A percentile compares a stretch with the other conserved stretches of the same genome.
These are phyloP conservation scores for Dactylorhiza incarnata DNA, from an alignment of 106 monocot genomes.

Conservation along the genomic window DNA sequence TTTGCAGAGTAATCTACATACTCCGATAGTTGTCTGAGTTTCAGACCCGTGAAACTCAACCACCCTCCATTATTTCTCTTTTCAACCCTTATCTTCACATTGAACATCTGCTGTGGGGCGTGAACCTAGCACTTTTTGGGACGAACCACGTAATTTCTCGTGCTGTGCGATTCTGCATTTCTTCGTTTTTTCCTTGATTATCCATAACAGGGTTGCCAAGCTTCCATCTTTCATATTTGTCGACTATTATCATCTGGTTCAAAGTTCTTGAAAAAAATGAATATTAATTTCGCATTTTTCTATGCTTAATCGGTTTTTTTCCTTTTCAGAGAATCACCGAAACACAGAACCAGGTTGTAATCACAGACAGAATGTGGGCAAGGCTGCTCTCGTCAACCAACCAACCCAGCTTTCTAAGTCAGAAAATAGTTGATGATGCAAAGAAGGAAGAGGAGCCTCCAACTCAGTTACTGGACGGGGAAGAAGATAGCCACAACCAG, in stretches of 20 bases:
- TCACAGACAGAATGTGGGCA: conserved; percentile 74
- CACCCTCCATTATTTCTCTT: too few species aligned
- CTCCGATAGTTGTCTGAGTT: too few species aligned
- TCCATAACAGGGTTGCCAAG: too few species aligned
- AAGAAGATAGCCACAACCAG: not conserved
- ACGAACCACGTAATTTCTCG: too few species aligned
- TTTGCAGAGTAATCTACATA: too few species aligned
- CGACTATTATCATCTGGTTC: not conserved
- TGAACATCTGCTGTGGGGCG: too few species aligned
- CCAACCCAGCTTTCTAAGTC: conserved; percentile 51
- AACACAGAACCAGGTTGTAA: conserved; percentile 54
- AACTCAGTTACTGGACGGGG: conserved; percentile 13
- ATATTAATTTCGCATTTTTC: not conserved
- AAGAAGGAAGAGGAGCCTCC: conserved; percentile 12
- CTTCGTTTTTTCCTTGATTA: too few species aligned
- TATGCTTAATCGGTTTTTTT: not conserved
- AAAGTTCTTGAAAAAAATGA: not conserved
- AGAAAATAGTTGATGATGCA: conserved; percentile 22
- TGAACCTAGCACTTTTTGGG: too few species aligned
- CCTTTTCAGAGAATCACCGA: conserved; percentile 49
- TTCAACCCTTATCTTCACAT: too few species aligned
- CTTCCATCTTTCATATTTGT: not conserved
- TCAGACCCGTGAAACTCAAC: too few species aligned
- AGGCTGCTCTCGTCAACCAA: conserved; percentile 68
- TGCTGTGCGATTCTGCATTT: too few species aligned